Percentiles rank a stretch among this genome's conserved stretches.
Evolutionary conservation across 2,329 filamentous ascomycete species (phyloP).

Genomic region (Polychaeton citri): DNA sequence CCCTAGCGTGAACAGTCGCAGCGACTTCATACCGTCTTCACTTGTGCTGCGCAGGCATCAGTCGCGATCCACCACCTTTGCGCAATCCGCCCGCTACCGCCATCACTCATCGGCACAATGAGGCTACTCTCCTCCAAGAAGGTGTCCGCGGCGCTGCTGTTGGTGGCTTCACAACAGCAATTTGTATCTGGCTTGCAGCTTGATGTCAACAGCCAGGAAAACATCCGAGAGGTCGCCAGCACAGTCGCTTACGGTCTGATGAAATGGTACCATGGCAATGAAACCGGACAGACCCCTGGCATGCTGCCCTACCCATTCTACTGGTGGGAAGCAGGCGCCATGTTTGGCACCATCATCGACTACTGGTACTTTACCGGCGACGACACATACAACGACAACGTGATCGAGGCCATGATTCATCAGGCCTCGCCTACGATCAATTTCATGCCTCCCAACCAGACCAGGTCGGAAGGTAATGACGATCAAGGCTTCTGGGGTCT

Average conservation of each 20-base stretch:
- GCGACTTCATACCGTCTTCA: too few relatives aligned
- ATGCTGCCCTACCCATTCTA: slow-evolving; percentile 53
- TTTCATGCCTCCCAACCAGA: slow-evolving; percentile 41
- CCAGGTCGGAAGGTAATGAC: slow-evolving; percentile 37
- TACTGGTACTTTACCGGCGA: slow-evolving; percentile 60
- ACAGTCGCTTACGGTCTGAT: slow-evolving; percentile 36
- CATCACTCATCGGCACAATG: background rate
- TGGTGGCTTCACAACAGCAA: background rate
- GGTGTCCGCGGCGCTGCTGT: background rate
- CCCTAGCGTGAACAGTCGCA: too few relatives aligned
- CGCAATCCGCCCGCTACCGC: too few relatives aligned
- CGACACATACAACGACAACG: slow-evolving; percentile 45
- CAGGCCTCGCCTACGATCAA: slow-evolving; percentile 45
- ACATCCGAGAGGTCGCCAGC: slow-evolving; percentile 30
- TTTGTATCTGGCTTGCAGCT: slow-evolving; percentile 4
- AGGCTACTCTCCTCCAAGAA: background rate
- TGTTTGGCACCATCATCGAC: slow-evolving; percentile 56
- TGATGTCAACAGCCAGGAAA: slow-evolving; percentile 20
- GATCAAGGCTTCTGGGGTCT: slow-evolving; percentile 47
- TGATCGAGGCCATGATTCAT: slow-evolving; percentile 45
- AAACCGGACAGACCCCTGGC: slow-evolving; percentile 37
- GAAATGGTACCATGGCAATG: slow-evolving; percentile 39
- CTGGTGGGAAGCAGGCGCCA: slow-evolving; percentile 55
- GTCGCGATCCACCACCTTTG: too few relatives aligned
- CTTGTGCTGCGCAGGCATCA: too few relatives aligned